Conservation (phyloP, 768 basidiomycete species). For the Infundibulicybe gibba region DNA sequence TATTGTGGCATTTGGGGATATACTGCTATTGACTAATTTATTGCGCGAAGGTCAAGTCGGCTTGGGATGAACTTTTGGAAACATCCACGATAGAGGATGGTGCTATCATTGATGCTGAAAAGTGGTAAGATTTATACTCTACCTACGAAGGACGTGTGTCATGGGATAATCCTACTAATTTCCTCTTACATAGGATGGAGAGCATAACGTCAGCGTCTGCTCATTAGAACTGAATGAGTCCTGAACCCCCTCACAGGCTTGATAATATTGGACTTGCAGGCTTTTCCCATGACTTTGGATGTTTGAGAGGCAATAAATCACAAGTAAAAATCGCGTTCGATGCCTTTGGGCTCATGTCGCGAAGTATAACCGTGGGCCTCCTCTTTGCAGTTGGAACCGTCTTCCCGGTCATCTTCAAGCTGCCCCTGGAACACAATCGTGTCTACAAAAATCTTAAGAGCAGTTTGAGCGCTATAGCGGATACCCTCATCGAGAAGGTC, state of each 20-base stretch:
- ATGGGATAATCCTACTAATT: not conserved
- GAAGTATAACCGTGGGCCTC: not conserved
- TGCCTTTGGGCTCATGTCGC: conserved; percentile 6
- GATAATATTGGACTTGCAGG: conserved; percentile 47
- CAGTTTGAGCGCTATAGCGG: conserved; percentile 8
- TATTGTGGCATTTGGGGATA: not conserved
- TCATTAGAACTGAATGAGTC: not conserved
- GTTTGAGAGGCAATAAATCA: conserved; percentile 35
- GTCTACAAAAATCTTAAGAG: conserved; percentile 1
- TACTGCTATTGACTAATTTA: not conserved
- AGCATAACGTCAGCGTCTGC: conserved; percentile 28
- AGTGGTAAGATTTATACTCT: conserved; percentile 31
- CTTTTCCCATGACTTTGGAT: conserved; percentile 45
- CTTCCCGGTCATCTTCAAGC: conserved; percentile 7
- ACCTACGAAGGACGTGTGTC: conserved; percentile 30
- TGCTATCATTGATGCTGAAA: conserved; percentile 41
- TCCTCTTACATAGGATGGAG: conserved; percentile 29
- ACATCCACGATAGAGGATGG: conserved; percentile 17
- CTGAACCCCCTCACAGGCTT: conserved; percentile 23
- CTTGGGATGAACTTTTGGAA: conserved; percentile 19
- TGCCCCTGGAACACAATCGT: conserved; percentile 8
- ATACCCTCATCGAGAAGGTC: conserved; percentile 7
- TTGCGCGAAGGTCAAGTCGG: conserved; percentile 22
- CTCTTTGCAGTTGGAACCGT: conserved; percentile 4
- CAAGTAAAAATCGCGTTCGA: conserved; percentile 24